Percentiles rank a stretch among this genome's conserved stretches.
Conservation (phyloP, 306 rosid genomes). For the Dalbergia oliveri region DNA sequence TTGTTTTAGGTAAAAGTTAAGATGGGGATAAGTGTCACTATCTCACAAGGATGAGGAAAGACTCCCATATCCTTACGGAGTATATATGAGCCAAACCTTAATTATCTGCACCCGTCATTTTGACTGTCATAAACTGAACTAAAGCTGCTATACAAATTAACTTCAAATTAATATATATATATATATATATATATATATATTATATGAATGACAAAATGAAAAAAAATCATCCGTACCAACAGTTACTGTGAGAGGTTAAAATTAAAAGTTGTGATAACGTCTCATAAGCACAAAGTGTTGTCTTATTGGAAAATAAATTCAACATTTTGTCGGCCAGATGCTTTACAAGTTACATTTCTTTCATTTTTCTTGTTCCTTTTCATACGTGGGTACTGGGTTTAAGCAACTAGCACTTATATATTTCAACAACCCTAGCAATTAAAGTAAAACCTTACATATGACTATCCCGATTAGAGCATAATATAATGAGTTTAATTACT, state of each 20-base stretch:
- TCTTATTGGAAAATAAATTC: constrained; percentile 23
- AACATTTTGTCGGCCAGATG: constrained; percentile 51
- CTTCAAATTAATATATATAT: no score
- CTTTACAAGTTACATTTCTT: constrained; percentile 27
- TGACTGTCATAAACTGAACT: no score
- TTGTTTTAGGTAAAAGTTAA: no score
- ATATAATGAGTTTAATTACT: not conserved
- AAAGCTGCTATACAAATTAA: no score
- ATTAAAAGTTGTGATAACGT: not conserved
- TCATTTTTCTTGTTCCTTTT: constrained; percentile 24
- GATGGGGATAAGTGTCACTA: no score
- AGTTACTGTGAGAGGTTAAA: not conserved
- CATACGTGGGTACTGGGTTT: not conserved
- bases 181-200: no score
- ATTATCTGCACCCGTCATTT: no score
- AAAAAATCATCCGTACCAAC: not conserved
- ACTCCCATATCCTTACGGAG: no score
- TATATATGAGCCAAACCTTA: no score
- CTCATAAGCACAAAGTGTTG: not conserved
- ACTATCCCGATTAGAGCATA: not conserved
- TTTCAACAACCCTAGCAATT: constrained; percentile 3
- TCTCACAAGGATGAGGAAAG: no score
- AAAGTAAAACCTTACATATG: not conserved
- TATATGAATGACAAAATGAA: no score
- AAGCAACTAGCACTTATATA: constrained; percentile 4